Evolutionary conservation across 768 basidiomycete genomes (phyloP).

Genomic region (Lactarius akahatsu): DNA sequence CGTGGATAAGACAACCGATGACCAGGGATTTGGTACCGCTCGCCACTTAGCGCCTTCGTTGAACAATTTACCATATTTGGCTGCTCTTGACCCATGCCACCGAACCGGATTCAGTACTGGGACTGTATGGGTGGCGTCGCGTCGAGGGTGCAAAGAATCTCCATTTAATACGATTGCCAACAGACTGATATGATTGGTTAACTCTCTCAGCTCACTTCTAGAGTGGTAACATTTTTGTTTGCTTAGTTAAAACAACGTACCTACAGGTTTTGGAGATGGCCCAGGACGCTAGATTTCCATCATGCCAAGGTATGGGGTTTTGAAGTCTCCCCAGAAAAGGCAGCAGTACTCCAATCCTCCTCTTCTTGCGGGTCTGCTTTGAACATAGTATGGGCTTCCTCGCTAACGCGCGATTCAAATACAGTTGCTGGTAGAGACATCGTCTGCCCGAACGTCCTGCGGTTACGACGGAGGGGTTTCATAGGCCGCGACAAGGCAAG

Average conservation of each 20-base stretch:
- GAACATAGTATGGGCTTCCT: not conserved
- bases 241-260: slow-evolving; percentile 14
- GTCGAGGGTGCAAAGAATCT: not conserved
- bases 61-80: slow-evolving; percentile 9
- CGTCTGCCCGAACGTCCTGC: slow-evolving; percentile 26
- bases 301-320: slow-evolving; percentile 9
- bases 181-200: not conserved
- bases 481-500: slow-evolving; percentile 34
- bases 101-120: not conserved
- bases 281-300: slow-evolving; percentile 1
- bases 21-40: slow-evolving; percentile 4
- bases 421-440: slow-evolving; percentile 26
- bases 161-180: not conserved
- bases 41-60: slow-evolving; percentile 1
- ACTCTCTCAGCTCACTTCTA: not conserved
- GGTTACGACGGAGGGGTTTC: slow-evolving; percentile 41
- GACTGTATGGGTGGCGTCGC: not conserved
- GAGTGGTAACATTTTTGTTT: not conserved
- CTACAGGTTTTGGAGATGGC: not conserved
- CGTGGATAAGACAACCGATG: slow-evolving; percentile 8
- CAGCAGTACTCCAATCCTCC: slow-evolving; percentile 28
- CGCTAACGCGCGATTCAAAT: slow-evolving; percentile 9
- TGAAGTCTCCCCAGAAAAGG: slow-evolving; percentile 17
- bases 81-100: not conserved
- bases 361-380: slow-evolving; percentile 17